Evolutionary conservation across 2,329 filamentous ascomycete genomes (phyloP).

Genomic region (Paraphaeosphaeria sporulosa): DNA sequence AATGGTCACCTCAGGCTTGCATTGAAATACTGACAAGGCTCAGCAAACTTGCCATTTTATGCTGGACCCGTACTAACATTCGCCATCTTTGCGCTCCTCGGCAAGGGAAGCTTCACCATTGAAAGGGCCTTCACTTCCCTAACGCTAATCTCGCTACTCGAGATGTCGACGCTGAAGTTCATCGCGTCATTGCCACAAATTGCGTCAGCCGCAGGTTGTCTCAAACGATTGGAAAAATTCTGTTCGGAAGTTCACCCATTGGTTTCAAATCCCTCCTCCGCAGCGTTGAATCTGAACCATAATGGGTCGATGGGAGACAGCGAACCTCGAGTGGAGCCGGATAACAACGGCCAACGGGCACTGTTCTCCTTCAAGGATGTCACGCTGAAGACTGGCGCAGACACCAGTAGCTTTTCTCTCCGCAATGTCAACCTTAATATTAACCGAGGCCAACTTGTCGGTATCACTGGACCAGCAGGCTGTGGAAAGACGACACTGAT

Average conservation of each 20-base stretch:
- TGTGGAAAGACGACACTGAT: constrained; percentile 45
- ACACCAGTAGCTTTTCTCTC: constrained; percentile 50
- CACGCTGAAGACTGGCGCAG: background rate
- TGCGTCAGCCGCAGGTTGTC: background rate
- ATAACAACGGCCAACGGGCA: too few species aligned
- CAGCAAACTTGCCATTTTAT: constrained; percentile 11
- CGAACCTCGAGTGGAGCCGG: background rate
- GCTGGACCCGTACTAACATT: constrained; percentile 50
- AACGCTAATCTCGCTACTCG: background rate
- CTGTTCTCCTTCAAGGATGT: background rate
- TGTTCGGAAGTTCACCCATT: background rate
- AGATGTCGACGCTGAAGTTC: background rate
- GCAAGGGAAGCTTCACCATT: constrained; percentile 17
- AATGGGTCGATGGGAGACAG: background rate
- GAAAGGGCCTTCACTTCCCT: constrained; percentile 44
- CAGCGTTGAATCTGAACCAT: background rate
- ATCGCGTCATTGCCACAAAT: background rate
- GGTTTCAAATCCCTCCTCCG: background rate
- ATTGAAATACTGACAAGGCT: background rate
- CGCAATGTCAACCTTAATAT: background rate
- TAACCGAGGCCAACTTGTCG: constrained; percentile 2
- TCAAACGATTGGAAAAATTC: background rate
- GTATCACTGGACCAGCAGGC: constrained; percentile 18
- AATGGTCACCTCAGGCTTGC: too few species aligned
- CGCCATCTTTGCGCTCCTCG: constrained; percentile 46